A percentile compares a stretch with the other conserved stretches of the same genome.
Evolutionary conservation across 1,284 basidiomycete genomes (phyloP).

Genomic region (Malassezia psittaci): DNA sequence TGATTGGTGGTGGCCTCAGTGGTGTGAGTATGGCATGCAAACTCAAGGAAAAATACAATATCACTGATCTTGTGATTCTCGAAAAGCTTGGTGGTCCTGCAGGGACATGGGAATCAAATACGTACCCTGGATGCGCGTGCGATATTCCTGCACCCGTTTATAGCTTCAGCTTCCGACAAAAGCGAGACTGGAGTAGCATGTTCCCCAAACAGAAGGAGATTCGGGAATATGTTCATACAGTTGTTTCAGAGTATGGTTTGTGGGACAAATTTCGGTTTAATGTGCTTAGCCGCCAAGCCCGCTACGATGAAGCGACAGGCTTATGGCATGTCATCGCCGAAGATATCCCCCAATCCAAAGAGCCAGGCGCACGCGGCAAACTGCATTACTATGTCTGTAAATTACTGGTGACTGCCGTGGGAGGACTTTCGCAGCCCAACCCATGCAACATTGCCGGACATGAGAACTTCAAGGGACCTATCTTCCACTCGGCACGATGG

Average conservation of each 20-base stretch:
- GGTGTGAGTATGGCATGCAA: constrained; percentile 37
- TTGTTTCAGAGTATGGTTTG: constrained; percentile 32
- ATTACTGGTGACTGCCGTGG: constrained; percentile 36
- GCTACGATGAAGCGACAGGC: constrained; percentile 32
- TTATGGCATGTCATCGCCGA: constrained; percentile 40
- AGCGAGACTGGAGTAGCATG: constrained; percentile 37
- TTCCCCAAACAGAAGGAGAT: constrained; percentile 35
- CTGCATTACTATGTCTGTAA: constrained; percentile 39
- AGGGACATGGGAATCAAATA: constrained; percentile 36
- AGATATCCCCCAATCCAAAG: constrained; percentile 14
- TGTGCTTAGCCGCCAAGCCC: constrained; percentile 29
- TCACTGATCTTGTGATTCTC: constrained; percentile 33
- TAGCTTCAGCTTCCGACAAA: constrained; percentile 41
- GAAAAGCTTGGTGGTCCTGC: constrained; percentile 23
- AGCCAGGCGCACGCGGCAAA: background rate
- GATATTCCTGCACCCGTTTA: constrained; percentile 45
- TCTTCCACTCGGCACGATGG: constrained; percentile 48
- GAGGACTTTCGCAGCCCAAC: constrained; percentile 41
- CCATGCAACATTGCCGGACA: constrained; percentile 32
- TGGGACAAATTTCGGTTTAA: constrained; percentile 27
- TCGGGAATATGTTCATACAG: constrained; percentile 29
- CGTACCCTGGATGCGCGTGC: constrained; percentile 38
- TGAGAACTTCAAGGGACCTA: constrained; percentile 35
- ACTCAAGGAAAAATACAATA: constrained; percentile 27
- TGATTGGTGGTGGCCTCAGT: constrained; percentile 38